These are phyloP conservation scores for Pezicula rhizophila DNA, from an alignment of 2,329 filamentous ascomycete species.

Conservation along the genomic window DNA sequence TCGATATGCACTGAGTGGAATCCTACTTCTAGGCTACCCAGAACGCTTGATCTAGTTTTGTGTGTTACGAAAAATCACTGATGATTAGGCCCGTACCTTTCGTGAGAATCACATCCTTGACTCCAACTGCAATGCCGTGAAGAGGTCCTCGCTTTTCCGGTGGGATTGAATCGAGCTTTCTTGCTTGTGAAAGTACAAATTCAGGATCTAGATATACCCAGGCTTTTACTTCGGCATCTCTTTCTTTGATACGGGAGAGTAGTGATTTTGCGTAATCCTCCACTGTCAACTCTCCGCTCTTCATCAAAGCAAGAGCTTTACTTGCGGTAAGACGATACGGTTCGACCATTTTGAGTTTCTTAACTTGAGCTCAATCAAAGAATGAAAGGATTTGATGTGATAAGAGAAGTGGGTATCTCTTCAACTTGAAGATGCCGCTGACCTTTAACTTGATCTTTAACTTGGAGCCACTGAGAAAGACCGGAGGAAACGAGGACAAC, in stretches of 20 bases:
- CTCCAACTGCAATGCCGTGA: slow-evolving; percentile 50
- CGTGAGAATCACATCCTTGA: slow-evolving; percentile 56
- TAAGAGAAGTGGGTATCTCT: no score
- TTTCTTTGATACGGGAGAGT: slow-evolving; percentile 36
- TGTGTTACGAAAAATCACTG: background rate
- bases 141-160: slow-evolving; percentile 43
- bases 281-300: slow-evolving; percentile 37
- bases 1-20: no score
- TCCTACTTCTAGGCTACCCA: no score
- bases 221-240: slow-evolving; percentile 41
- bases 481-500: no score
- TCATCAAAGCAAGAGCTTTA: slow-evolving; percentile 33
- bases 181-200: slow-evolving; percentile 43
- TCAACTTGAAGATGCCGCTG: no score
- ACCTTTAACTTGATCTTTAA: no score
- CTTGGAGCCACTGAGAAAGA: no score
- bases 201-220: slow-evolving; percentile 43
- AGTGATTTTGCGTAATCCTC: slow-evolving; percentile 43
- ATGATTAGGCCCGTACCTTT: slow-evolving; percentile 32
- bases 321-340: slow-evolving; percentile 37
- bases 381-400: no score
- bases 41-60: background rate
- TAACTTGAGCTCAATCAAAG: background rate
- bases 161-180: slow-evolving; percentile 43
- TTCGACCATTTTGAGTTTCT: slow-evolving; percentile 21